Conservation (phyloP, 192 early-diverging fungal species). For the Kappamyces sp. region DNA sequence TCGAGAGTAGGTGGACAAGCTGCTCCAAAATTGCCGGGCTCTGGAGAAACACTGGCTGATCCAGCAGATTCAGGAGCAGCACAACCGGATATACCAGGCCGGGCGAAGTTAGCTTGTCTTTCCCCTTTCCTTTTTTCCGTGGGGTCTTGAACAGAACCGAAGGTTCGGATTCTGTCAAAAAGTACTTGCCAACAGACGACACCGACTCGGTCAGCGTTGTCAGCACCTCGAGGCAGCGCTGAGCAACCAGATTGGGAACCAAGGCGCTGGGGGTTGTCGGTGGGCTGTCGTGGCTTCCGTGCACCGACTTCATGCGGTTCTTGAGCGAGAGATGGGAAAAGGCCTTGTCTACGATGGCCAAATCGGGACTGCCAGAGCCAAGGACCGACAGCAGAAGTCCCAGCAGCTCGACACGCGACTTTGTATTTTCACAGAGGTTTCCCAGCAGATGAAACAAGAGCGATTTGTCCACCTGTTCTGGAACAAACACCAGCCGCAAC, state of each 20-base stretch:
- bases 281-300: constrained; percentile 20
- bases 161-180: constrained; percentile 65
- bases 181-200: constrained; percentile 66
- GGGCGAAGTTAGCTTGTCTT: constrained; percentile 44
- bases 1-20: constrained; percentile 77
- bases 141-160: constrained; percentile 36
- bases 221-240: constrained; percentile 81
- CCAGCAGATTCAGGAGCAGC: constrained; percentile 75
- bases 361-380: constrained; percentile 70
- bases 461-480: constrained; percentile 62
- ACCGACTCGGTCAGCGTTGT: constrained; percentile 56
- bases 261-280: constrained; percentile 42
- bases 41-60: constrained; percentile 73
- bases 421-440: constrained; percentile 86
- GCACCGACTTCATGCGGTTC: constrained; percentile 36
- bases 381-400: constrained; percentile 81
- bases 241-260: constrained; percentile 83
- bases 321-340: constrained; percentile 69
- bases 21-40: constrained; percentile 80
- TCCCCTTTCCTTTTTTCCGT: constrained; percentile 61
- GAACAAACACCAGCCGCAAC: constrained; percentile 80
- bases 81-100: constrained; percentile 63
- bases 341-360: constrained; percentile 68
- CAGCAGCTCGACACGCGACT: constrained; percentile 76
- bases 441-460: constrained; percentile 64